Evolutionary conservation across 2,329 filamentous ascomycete species (phyloP).

Genomic region (Claviceps fusiformis): DNA sequence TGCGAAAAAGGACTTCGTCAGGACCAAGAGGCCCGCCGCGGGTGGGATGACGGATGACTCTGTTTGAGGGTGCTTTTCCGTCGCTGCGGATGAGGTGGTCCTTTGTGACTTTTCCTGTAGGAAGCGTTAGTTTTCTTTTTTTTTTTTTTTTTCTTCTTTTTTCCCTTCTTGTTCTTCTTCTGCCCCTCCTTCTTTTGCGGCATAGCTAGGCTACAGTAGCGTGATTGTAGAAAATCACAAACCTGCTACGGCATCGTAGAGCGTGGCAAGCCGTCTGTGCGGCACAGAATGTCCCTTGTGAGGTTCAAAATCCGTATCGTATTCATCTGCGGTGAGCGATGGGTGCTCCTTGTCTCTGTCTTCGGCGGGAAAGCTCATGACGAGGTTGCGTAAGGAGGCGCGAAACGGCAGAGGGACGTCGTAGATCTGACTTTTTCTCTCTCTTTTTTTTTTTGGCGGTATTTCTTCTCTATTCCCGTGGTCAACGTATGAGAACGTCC

Average conservation of each 20-base stretch:
- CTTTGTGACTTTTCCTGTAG: conserved; percentile 19
- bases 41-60: conserved; percentile 13
- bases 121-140: not conserved
- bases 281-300: not conserved
- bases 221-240: not conserved
- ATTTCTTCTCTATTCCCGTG: not conserved
- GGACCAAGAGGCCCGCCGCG: conserved; percentile 35
- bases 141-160: too few species aligned
- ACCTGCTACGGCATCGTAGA: conserved; percentile 67
- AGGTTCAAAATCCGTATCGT: conserved; percentile 4
- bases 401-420: not conserved
- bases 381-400: not conserved
- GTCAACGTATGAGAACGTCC: not conserved
- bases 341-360: conserved; percentile 1
- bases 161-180: too few species aligned
- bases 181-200: too few species aligned
- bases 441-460: not conserved
- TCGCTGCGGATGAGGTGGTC: conserved; percentile 12
- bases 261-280: conserved; percentile 31
- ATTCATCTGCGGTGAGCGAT: conserved; percentile 2
- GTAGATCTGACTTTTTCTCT: too few species aligned
- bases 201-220: conserved; percentile 12
- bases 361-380: not conserved
- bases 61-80: not conserved
- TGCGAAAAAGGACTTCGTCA: conserved; percentile 58